Evolutionary conservation across 1,139 yeast species (phyloP), one percentile per base, ranked within the genome.

Genomic region (Yamadazyma dushanensis): DNA sequence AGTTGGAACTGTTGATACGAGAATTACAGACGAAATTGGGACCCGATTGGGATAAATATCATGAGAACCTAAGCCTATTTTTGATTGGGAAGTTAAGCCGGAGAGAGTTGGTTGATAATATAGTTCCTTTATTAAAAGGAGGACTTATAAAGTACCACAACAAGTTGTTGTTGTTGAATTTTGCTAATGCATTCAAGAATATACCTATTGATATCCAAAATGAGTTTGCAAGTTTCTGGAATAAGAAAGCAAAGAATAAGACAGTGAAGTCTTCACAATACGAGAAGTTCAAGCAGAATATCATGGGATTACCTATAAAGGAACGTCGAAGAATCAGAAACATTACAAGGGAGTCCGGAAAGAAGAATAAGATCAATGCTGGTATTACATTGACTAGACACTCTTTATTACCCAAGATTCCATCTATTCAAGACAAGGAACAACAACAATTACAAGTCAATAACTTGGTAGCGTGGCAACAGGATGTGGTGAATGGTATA

Each of bases 401-500:
- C 52, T 78, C 92, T 3, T 70, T 85, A 54, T 73, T 90, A 37
- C 97, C 98, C 1, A 86, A 84, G 50, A 82, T 92, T 14, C 98
- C 99, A 4, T 80, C 84, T 57, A 78, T 83, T 24, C 76, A 78
- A 44, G 82, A 77, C 44, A 70, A 75, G 41, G 78, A 59, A 40
- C 72, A 70, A 46, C 77, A 69, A 46, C 76, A 66, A 44, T 54
- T 68, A 39, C 74, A 66, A 41, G 73, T 71, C 25, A 69, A 80
- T 51, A 75, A 80, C 59, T 66, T 89, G 48, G 75, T 80, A 37
- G 83, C 83, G 49, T 89, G 96, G 95, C 89, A 94, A 19, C 96
- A 89, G 57, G 98, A 94, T 56, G 89, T 92, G 17, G 76, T 84
- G 34, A 90, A 83, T 53, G 95, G 95, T n/a, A 78, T 88, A 37